Evolutionary conservation across 208 protist genomes (phyloP).

Genomic region (Leishmania amazonensis): DNA sequence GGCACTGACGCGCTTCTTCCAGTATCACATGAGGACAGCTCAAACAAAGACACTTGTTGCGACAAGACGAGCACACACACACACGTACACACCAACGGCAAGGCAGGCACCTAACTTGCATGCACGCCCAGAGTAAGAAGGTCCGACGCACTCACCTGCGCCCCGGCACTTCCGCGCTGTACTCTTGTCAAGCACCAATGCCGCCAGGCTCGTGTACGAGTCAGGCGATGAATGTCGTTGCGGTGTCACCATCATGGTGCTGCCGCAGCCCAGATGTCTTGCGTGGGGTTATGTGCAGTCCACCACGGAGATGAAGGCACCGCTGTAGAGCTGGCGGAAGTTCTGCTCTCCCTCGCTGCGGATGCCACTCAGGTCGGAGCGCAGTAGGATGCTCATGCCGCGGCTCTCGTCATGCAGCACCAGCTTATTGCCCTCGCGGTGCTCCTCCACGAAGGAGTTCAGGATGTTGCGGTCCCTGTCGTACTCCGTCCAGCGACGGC

Average conservation of each 20-base stretch:
- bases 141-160: not conserved
- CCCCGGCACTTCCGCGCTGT: not conserved
- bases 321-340: slow-evolving; percentile 72
- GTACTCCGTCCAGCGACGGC: slow-evolving; percentile 57
- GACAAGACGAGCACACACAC: not conserved
- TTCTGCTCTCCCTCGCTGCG: slow-evolving; percentile 40
- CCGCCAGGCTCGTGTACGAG: not conserved
- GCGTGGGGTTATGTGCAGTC: slow-evolving; percentile 59
- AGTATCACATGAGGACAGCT: not conserved
- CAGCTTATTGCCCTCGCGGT: slow-evolving; percentile 38
- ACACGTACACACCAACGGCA: not conserved
- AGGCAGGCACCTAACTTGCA: not conserved
- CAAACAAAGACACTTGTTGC: not conserved
- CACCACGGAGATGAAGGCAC: slow-evolving; percentile 55
- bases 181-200: not conserved
- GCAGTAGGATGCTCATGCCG: slow-evolving; percentile 60
- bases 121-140: not conserved
- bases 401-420: slow-evolving; percentile 47
- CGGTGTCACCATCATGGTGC: not conserved
- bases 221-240: not conserved
- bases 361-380: slow-evolving; percentile 59
- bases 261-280: not conserved
- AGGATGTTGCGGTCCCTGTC: slow-evolving; percentile 32
- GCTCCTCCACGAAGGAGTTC: slow-evolving; percentile 46
- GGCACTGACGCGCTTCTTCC: not conserved